A percentile compares a stretch with the other conserved stretches of the same genome.
These are phyloP conservation scores for Fusarium duplospermum DNA, from an alignment of 2,329 filamentous ascomycete genomes.

Conservation along the genomic window DNA sequence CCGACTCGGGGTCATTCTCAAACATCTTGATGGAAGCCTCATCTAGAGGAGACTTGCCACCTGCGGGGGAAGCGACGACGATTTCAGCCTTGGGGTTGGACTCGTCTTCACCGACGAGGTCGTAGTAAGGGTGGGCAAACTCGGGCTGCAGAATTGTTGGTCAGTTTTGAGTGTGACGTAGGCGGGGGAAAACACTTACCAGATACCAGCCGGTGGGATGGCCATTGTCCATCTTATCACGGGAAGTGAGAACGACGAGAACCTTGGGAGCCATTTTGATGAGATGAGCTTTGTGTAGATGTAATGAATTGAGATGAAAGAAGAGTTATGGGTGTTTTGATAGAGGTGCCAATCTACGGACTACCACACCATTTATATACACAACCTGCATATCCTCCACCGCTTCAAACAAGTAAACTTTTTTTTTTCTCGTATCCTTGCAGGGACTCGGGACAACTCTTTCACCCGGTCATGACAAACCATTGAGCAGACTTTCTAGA, in stretches of 20 bases:
- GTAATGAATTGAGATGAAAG: neutral
- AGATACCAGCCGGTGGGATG: slow-evolving; percentile 78
- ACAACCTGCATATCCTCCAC: slow-evolving; percentile 7
- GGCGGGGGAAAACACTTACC: slow-evolving; percentile 53
- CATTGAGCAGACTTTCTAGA: neutral
- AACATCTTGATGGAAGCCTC: slow-evolving; percentile 66
- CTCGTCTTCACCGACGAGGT: slow-evolving; percentile 54
- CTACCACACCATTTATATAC: slow-evolving; percentile 25
- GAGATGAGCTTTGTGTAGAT: neutral
- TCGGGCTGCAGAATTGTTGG: slow-evolving; percentile 62
- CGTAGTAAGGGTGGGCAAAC: slow-evolving; percentile 72
- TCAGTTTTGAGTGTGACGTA: neutral
- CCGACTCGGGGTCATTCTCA: slow-evolving; percentile 63
- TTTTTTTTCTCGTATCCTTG: slow-evolving; percentile 7
- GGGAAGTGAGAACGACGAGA: slow-evolving; percentile 78
- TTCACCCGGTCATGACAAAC: slow-evolving; percentile 32
- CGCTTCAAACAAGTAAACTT: neutral
- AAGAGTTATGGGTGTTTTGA: neutral
- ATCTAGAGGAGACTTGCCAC: slow-evolving; percentile 72
- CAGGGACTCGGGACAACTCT: slow-evolving; percentile 25
- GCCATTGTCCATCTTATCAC: slow-evolving; percentile 61
- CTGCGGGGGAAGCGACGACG: slow-evolving; percentile 70
- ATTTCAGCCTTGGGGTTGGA: slow-evolving; percentile 61
- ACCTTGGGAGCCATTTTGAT: slow-evolving; percentile 67
- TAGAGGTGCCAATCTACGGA: neutral